Evolutionary conservation across 176 grass and related monocot genomes (phyloP), one percentile per base, ranked within the genome.

Genomic region (Triticum dicoccoides): DNA sequence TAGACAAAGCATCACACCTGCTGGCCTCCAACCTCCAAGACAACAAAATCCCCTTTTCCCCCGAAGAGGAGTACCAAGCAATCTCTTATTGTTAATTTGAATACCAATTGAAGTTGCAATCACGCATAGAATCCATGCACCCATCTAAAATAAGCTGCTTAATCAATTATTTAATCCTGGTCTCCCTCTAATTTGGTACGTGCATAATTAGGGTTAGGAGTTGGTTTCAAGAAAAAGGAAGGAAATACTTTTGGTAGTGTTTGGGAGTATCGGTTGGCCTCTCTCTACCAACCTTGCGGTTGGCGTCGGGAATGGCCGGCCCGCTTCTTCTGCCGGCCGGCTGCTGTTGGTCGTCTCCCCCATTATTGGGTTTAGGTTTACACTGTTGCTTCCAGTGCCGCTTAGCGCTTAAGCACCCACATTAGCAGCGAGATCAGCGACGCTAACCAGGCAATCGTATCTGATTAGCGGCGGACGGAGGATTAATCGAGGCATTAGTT

Each of bases 211-310:
- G 70, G 78, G 81, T 88, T 88, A 88, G 70, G 82, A 88, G 90
- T 85, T 85, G 64, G 78, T 85, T 82, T 77, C 82, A 85, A 91
- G 82, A 78, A 77, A 82, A 85, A 91, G 82, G 72, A 85, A 77
- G 61, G 42, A 77, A 91, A 91, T 85, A 85, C 64, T 85, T 72
- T 85, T 82, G 81, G 77, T 81, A 59, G 86, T 42, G 86, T 82
- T 72, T 37, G 71, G 30, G 69, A 54, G 77, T 49, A 81, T 84
- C 47, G 76, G 89, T 84, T 87, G 82, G 82, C 51, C 51, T 54
- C 82, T 82, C 82, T 82, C 90, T 91, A 91, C 90, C 90, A 72
- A 88, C 86, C 86, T 85, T 91, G 90, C 82, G 64, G 90, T 91
- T 88, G 90, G 82, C 71, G 82, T 61, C 86, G 77, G 51, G 77